These are phyloP conservation scores for Linum usitatissimum DNA, from an alignment of 345 rosid genomes.

Conservation along the genomic window DNA sequence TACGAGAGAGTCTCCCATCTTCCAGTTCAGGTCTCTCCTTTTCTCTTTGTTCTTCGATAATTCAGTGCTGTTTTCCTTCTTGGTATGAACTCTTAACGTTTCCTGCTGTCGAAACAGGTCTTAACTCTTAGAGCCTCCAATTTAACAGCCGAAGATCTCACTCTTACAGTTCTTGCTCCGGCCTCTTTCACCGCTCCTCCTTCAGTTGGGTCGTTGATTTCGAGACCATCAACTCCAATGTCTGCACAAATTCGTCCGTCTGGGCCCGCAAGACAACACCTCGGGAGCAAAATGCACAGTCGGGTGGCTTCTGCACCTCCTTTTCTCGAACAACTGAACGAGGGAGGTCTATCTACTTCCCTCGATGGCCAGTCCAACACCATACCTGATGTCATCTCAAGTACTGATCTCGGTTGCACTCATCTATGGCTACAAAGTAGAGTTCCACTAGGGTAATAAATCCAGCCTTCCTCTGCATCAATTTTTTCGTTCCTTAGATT, in stretches of 20 bases:
- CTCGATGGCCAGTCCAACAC: slow-evolving; percentile 24
- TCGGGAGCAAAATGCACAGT: slow-evolving; percentile 20
- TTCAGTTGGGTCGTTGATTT: slow-evolving; percentile 67
- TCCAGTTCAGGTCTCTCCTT: slow-evolving; percentile 69
- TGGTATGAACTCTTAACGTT: background rate
- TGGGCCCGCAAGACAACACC: slow-evolving; percentile 26
- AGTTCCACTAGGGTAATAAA: slow-evolving; percentile 85
- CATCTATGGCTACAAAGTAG: slow-evolving; percentile 98
- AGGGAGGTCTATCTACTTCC: slow-evolving; percentile 21
- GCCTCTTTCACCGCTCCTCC: slow-evolving; percentile 85
- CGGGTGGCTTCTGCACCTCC: slow-evolving; percentile 21
- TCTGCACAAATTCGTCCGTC: slow-evolving; percentile 43
- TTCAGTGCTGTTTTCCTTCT: slow-evolving; percentile 2
- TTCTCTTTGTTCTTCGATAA: background rate
- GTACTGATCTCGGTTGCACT: slow-evolving; percentile 56
- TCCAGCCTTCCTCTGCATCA: slow-evolving; percentile 5
- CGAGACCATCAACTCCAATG: slow-evolving; percentile 54
- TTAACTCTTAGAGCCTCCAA: slow-evolving; percentile 92
- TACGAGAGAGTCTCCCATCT: slow-evolving; percentile 59
- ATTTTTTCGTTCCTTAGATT: slow-evolving; percentile 10
- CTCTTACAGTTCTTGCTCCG: slow-evolving; percentile 86
- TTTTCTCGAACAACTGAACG: slow-evolving; percentile 14
- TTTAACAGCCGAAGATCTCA: slow-evolving; percentile 80
- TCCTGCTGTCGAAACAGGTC: slow-evolving; percentile 35
- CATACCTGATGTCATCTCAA: slow-evolving; percentile 52